These are phyloP conservation scores for Neurospora sp. DNA, from an alignment of 495 filamentous ascomycete genomes.

Conservation along the genomic window DNA sequence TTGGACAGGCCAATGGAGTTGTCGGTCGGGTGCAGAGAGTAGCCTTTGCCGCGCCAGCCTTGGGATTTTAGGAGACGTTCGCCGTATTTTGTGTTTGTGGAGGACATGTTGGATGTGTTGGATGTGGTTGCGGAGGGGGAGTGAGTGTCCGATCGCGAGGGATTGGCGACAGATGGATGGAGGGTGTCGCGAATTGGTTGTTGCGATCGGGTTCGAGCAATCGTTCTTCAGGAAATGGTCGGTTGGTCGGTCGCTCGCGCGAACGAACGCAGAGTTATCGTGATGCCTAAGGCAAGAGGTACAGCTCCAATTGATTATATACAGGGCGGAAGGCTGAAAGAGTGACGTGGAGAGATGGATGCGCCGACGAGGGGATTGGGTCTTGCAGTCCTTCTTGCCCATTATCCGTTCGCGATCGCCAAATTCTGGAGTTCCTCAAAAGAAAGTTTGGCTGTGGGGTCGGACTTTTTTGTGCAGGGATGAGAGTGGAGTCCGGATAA, in stretches of 20 bases:
- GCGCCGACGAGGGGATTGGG: not conserved
- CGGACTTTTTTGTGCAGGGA: not conserved
- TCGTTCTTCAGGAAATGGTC: not conserved
- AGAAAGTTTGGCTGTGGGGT: not conserved
- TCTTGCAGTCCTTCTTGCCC: not conserved
- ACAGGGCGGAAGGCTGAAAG: not conserved
- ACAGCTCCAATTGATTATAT: not conserved
- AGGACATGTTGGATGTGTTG: not conserved
- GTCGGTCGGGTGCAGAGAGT: slow-evolving; percentile 58
- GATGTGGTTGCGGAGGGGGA: not conserved
- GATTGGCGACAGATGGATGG: not conserved
- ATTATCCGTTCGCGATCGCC: not conserved
- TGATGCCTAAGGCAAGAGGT: not conserved
- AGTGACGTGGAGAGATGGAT: not conserved
- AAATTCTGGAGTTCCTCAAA: not conserved
- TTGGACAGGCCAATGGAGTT: slow-evolving; percentile 54
- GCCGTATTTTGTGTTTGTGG: not conserved
- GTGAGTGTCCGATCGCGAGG: not conserved
- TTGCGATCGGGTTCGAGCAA: not conserved
- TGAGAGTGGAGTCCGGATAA: not conserved
- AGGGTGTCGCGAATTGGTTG: not conserved
- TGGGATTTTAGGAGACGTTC: slow-evolving; percentile 48
- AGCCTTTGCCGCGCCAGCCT: slow-evolving; percentile 70
- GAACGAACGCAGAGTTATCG: not conserved
- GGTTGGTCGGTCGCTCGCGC: not conserved